These are phyloP conservation scores for Exophiala xenobiotica DNA, from an alignment of 2,329 filamentous ascomycete species.

Conservation along the genomic window DNA sequence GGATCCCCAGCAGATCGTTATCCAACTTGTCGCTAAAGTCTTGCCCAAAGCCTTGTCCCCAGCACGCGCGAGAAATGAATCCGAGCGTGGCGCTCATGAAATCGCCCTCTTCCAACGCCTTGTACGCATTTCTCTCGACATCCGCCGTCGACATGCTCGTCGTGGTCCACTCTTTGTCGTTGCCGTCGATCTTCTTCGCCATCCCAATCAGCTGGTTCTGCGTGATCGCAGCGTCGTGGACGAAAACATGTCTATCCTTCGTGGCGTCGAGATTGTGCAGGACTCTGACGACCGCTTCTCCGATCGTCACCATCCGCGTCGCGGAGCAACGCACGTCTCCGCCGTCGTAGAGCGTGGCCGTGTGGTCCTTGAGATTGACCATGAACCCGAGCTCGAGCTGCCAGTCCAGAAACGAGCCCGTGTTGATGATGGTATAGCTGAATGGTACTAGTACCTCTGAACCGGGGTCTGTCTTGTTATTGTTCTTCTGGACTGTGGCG, in stretches of 20 bases:
- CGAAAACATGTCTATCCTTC: slow-evolving; percentile 48
- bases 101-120: not conserved
- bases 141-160: slow-evolving; percentile 5
- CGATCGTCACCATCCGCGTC: slow-evolving; percentile 43
- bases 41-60: slow-evolving; percentile 31
- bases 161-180: slow-evolving; percentile 13
- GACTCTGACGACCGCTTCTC: slow-evolving; percentile 48
- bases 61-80: not conserved
- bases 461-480: no score
- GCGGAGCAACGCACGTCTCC: slow-evolving; percentile 50
- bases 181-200: slow-evolving; percentile 33
- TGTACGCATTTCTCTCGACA: slow-evolving; percentile 1
- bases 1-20: slow-evolving; percentile 41
- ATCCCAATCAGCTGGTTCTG: slow-evolving; percentile 39
- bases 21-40: slow-evolving; percentile 34
- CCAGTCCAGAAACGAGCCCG: slow-evolving; percentile 38
- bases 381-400: slow-evolving; percentile 42
- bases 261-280: slow-evolving; percentile 52
- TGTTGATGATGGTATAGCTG: slow-evolving; percentile 34
- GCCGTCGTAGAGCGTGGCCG: slow-evolving; percentile 49
- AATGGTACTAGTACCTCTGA: no score
- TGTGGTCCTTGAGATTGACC: slow-evolving; percentile 43
- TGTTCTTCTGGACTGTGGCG: no score
- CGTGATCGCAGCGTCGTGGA: slow-evolving; percentile 46
- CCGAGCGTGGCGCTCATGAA: not conserved